phyloP scores from a whole-genome alignment of 192 early-diverging fungal genomes.

The Tieghemiomyces parasiticus region DNA sequence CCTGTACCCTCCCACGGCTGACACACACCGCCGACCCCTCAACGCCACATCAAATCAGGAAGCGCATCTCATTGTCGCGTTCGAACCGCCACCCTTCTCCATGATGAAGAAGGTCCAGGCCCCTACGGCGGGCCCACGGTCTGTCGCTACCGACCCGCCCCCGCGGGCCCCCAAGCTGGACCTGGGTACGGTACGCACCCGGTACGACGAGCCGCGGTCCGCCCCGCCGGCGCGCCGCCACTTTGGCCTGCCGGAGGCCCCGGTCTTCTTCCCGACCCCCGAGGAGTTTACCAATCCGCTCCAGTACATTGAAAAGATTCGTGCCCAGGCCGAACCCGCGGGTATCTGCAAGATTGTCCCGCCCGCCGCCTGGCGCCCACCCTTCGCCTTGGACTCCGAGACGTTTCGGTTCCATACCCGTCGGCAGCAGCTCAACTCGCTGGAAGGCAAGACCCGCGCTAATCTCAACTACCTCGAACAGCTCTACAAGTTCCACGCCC shows the following conservation, averaged over 20 bases:
- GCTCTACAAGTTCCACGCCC: constrained; percentile 74
- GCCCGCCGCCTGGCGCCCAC: constrained; percentile 68
- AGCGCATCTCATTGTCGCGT: too few species aligned
- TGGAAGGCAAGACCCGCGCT: constrained; percentile 76
- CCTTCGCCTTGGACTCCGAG: constrained; percentile 79
- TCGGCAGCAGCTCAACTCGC: constrained; percentile 79
- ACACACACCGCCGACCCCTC: too few species aligned
- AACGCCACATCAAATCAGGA: too few species aligned
- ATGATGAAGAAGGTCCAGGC: not conserved
- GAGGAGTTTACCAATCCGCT: constrained; percentile 78
- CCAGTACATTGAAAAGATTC: constrained; percentile 69
- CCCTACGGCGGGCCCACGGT: not conserved
- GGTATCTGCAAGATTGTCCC: constrained; percentile 92
- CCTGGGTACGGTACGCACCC: constrained; percentile 1
- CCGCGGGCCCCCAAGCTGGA: constrained; percentile 1
- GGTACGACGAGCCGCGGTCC: constrained; percentile 5
- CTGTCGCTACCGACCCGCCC: not conserved
- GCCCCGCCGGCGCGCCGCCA: constrained; percentile 19
- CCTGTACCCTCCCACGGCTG: too few species aligned
- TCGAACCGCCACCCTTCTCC: too few species aligned
- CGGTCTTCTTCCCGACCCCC: constrained; percentile 61
- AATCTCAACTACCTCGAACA: constrained; percentile 86
- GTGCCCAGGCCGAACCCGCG: constrained; percentile 52
- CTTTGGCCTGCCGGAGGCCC: constrained; percentile 63
- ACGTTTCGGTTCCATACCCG: constrained; percentile 78